Percentiles rank a stretch among this genome's conserved stretches.
Conservation (phyloP, 2,329 filamentous ascomycete species). For the Sclerotinia borealis region DNA sequence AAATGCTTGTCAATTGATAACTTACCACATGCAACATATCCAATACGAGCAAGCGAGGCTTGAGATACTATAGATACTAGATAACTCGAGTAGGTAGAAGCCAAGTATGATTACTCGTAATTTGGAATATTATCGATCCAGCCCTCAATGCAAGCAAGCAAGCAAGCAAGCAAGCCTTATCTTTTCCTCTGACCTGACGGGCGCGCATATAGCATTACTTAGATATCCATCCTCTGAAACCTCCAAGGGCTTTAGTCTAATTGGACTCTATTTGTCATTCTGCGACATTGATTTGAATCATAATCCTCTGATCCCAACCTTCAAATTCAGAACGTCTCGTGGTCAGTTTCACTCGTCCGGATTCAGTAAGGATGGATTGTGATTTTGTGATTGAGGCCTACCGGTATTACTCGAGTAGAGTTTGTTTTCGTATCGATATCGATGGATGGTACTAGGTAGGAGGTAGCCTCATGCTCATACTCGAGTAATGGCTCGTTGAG, state of each 20-base stretch:
- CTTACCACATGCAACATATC: not conserved
- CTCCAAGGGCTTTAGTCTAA: not conserved
- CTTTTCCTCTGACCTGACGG: not conserved
- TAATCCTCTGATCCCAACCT: not conserved
- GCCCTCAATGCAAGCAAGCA: not conserved
- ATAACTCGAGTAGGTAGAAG: not conserved
- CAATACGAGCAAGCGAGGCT: not conserved
- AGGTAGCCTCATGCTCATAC: no score
- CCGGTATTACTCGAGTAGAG: not conserved
- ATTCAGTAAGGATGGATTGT: not conserved
- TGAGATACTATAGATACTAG: no score
- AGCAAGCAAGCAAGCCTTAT: no score
- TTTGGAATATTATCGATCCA: not conserved
- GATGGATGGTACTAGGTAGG: no score
- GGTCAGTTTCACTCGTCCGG: not conserved
- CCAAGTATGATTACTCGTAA: no score
- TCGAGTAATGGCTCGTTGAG: no score
- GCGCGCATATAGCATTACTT: not conserved
- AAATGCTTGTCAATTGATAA: constrained; percentile 2
- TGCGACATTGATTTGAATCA: not conserved
- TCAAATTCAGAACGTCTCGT: not conserved
- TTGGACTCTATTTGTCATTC: not conserved
- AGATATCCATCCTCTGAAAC: not conserved
- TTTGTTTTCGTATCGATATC: not conserved
- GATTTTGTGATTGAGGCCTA: no score